phyloP scores from a whole-genome alignment of 768 basidiomycete genomes.

The Psilocybe cubensis region DNA sequence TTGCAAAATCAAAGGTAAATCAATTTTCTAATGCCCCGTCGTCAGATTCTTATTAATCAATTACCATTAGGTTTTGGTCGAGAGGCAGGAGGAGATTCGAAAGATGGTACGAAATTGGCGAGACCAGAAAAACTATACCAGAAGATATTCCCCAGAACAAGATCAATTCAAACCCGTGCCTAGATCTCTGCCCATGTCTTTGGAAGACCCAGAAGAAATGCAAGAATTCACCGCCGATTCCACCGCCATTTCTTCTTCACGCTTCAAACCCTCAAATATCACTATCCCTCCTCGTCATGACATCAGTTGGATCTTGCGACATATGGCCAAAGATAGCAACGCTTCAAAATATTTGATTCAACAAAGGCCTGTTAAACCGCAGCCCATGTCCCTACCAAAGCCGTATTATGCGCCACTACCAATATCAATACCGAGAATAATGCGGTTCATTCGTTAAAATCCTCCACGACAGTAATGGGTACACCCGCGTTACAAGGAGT shows the following conservation, averaged over 20 bases:
- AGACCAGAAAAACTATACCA: neutral
- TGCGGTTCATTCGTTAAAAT: constrained; percentile 21
- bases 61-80: neutral
- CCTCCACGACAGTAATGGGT: neutral
- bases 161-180: constrained; percentile 14
- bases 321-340: constrained; percentile 14
- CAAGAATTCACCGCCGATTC: constrained; percentile 1
- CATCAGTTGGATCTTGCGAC: constrained; percentile 17
- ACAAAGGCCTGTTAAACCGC: neutral
- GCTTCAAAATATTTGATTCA: constrained; percentile 18
- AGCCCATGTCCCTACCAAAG: constrained; percentile 13
- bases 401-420: constrained; percentile 28
- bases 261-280: constrained; percentile 3
- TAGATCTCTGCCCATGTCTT: neutral
- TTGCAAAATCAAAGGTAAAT: constrained; percentile 10
- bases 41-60: neutral
- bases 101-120: neutral
- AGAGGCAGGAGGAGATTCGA: constrained; percentile 8
- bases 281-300: constrained; percentile 5
- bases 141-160: neutral
- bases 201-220: constrained; percentile 11
- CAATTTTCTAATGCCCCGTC: neutral
- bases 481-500: neutral
- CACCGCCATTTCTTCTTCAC: constrained; percentile 5
- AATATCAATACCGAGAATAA: constrained; percentile 16